These are phyloP conservation scores for Euphorbia peplus DNA, from an alignment of 345 rosid species.

Conservation along the genomic window DNA sequence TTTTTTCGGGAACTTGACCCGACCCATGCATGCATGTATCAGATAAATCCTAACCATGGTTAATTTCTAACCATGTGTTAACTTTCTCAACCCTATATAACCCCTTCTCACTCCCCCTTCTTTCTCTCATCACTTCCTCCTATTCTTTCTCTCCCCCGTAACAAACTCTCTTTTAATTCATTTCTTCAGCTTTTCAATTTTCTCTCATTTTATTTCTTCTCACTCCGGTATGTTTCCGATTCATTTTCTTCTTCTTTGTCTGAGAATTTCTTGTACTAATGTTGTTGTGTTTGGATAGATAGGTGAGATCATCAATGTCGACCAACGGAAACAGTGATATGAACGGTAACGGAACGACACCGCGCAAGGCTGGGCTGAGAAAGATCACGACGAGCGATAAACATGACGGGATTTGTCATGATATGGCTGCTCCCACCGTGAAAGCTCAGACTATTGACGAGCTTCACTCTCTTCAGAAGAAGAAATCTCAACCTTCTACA, in stretches of 20 bases:
- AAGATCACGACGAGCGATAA: conserved; percentile 52
- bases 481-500: conserved; percentile 76
- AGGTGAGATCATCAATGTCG: conserved; percentile 30
- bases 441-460: conserved; percentile 86
- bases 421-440: conserved; percentile 69
- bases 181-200: too few relatives aligned
- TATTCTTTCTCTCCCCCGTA: neutral
- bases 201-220: neutral
- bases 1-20: neutral
- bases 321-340: conserved; percentile 33
- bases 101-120: neutral
- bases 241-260: neutral
- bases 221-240: conserved; percentile 12
- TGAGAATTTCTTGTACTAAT: neutral
- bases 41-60: conserved; percentile 41
- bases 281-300: neutral
- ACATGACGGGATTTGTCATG: conserved; percentile 52
- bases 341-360: conserved; percentile 21
- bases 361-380: conserved; percentile 33
- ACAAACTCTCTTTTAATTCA: conserved; percentile 3
- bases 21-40: too few relatives aligned
- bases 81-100: conserved; percentile 17
- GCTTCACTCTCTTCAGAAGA: conserved; percentile 89
- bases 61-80: conserved; percentile 12
- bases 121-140: neutral